Evolutionary conservation across 78 protist species (phyloP).

Genomic region (Pigoraptor vietnamica): DNA sequence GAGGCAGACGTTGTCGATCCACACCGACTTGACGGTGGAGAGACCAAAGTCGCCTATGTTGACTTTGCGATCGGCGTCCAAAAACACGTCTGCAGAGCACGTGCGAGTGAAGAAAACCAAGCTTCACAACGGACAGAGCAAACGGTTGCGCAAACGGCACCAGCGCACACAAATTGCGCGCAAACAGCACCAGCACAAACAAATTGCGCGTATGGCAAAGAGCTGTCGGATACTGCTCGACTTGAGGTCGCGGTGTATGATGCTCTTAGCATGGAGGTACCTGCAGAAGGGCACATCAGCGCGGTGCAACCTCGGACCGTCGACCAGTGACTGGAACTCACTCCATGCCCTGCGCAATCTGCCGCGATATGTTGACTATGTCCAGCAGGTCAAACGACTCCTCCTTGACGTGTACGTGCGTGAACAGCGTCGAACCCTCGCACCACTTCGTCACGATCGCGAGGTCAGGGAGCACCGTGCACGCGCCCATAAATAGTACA

Average conservation of each 20-base stretch:
- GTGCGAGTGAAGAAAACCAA: not conserved
- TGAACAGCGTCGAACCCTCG: slow-evolving; percentile 24
- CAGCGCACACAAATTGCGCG: no score
- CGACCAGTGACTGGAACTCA: not conserved
- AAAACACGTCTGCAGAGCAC: not conserved
- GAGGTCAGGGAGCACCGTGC: slow-evolving; percentile 15
- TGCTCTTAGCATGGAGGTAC: slow-evolving; percentile 17
- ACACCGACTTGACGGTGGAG: not conserved
- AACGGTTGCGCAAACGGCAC: no score
- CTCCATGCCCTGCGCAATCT: slow-evolving; percentile 15
- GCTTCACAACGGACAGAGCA: no score
- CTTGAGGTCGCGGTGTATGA: slow-evolving; percentile 24
- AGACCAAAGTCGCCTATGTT: slow-evolving; percentile 26
- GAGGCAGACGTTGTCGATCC: not conserved
- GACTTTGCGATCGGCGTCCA: not conserved
- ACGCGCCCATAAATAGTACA: slow-evolving; percentile 42
- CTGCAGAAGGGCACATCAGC: not conserved
- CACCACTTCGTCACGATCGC: slow-evolving; percentile 39
- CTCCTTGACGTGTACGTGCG: slow-evolving; percentile 9
- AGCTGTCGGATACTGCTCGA: not conserved
- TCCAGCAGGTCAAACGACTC: not conserved
- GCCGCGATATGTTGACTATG: not conserved
- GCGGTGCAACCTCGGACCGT: no score
- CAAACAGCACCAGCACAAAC: no score
- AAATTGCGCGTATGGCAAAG: no score